Evolutionary conservation across 768 basidiomycete species (phyloP), one percentile per base, ranked within the genome.

Genomic region (Mycena galopus): DNA sequence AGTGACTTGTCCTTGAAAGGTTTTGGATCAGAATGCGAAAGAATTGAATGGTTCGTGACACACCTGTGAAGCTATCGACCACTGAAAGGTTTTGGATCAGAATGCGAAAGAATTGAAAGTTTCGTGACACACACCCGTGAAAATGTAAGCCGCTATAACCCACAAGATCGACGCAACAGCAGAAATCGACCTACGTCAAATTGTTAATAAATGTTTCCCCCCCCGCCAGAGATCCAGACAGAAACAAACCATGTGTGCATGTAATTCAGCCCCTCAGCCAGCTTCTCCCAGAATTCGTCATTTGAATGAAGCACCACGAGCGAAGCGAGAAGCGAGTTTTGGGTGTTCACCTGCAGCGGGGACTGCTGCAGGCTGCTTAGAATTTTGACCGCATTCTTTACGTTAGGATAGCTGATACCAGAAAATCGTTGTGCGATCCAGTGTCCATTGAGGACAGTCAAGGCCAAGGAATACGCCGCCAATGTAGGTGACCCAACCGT

Each of bases 401-500:
- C 72, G 47, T 78, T 78, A 29, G 73, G 77, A 62, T 80, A 80
- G 23, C 65, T 67, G 19, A 80, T 67, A 5, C 57, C 65, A n/a
- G 78, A 42, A 65, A 78, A 78, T 0, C 73, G 77, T 30, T 74
- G 76, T 2, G 81, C 79, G 61, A 82, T 70, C 80, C 81, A 84
- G 39, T 78, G 74, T 10, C 78, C 69, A 56, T 84, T 84, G 11
- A 84, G 78, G 8, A 83, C 78, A 9, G 85, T 83, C 29, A 86
- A 3, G 35, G 73, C 79, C 12, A 86, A 33, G 2, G 85, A 85
- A 71, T 86, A 85, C 8, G 80, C 83, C 0, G 85, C 83, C 14
- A 85, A 80, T 1, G 73, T 73, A 1, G 84, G 84, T 0, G 84
- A 85, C 3, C 84, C 85, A n/a, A 85, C 71, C 4, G 84, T 79